Evolutionary conservation across 1,284 basidiomycete species (phyloP).

Genomic region (Cystobasidiaceae sp.): DNA sequence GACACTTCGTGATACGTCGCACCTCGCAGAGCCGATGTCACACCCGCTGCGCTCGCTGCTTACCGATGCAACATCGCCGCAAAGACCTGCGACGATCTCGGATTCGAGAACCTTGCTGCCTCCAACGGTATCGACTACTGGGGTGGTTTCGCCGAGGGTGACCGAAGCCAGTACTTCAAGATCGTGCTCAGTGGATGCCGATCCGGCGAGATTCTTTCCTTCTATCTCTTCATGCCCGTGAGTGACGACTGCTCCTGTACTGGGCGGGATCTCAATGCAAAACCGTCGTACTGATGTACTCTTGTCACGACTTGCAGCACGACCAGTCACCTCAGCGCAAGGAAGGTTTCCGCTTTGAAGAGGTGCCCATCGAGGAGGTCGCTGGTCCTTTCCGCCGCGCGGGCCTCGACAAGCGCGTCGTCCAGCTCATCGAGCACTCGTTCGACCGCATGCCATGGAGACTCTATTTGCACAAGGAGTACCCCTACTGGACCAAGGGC

Average conservation of each 20-base stretch:
- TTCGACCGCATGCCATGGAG: constrained; percentile 48
- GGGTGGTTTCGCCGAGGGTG: constrained; percentile 43
- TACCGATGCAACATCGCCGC: constrained; percentile 48
- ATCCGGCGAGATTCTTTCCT: constrained; percentile 46
- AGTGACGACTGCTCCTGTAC: not conserved
- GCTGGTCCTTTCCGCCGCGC: constrained; percentile 43
- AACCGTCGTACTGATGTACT: not conserved
- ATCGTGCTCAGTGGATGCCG: constrained; percentile 48
- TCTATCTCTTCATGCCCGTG: constrained; percentile 47
- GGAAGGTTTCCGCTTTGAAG: constrained; percentile 47
- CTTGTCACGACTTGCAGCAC: constrained; percentile 17
- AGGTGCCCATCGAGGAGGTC: constrained; percentile 46
- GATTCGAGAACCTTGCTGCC: constrained; percentile 45
- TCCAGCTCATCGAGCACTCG: constrained; percentile 45
- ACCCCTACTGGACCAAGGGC: constrained; percentile 43
- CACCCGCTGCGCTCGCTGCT: constrained; percentile 47
- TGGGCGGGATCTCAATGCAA: not conserved
- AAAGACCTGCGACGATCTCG: constrained; percentile 44
- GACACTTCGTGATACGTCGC: not conserved
- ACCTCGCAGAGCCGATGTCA: constrained; percentile 40
- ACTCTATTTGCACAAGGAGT: constrained; percentile 47
- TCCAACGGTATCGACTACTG: constrained; percentile 47
- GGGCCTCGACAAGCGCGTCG: constrained; percentile 45
- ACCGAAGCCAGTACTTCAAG: constrained; percentile 47
- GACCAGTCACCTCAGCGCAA: constrained; percentile 48